Evolutionary conservation across 768 basidiomycete genomes (phyloP).

Genomic region (Amanita molliuscula): DNA sequence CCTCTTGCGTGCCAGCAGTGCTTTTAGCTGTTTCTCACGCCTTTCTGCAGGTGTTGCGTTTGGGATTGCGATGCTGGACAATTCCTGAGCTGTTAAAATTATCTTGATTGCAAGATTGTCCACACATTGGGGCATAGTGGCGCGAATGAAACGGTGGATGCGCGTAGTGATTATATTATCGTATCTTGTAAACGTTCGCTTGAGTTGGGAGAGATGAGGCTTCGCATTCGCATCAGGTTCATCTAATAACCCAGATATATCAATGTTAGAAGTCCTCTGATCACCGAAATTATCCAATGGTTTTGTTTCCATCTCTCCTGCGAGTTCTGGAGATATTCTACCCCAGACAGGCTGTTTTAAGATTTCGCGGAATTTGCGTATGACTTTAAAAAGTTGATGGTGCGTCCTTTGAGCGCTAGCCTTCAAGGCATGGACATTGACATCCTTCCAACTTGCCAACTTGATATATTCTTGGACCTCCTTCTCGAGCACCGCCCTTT

Average conservation of each 20-base stretch:
- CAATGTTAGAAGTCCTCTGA: not conserved
- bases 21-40: conserved; percentile 57
- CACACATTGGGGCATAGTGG: conserved; percentile 28
- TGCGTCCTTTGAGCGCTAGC: conserved; percentile 88
- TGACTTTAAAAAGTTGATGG: conserved; percentile 79
- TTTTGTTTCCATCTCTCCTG: conserved; percentile 26
- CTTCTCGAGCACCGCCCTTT: conserved; percentile 59
- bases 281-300: conserved; percentile 5
- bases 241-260: conserved; percentile 10
- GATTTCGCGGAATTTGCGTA: conserved; percentile 86
- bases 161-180: conserved; percentile 28
- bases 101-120: conserved; percentile 54
- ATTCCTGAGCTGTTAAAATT: conserved; percentile 46
- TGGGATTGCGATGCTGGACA: conserved; percentile 39
- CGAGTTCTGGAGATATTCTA: conserved; percentile 26
- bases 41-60: conserved; percentile 32
- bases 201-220: conserved; percentile 37
- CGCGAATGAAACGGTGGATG: conserved; percentile 32
- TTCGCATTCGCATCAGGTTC: conserved; percentile 11
- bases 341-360: conserved; percentile 59
- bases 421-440: conserved; percentile 89
- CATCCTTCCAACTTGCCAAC: conserved; percentile 96
- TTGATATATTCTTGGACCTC: conserved; percentile 83
- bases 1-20: conserved; percentile 70
- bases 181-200: conserved; percentile 42